A percentile compares a stretch with the other conserved stretches of the same genome.
Evolutionary conservation across 164 flowering plant genomes (phyloP).

Genomic region (Chimonanthus salicifolius): DNA sequence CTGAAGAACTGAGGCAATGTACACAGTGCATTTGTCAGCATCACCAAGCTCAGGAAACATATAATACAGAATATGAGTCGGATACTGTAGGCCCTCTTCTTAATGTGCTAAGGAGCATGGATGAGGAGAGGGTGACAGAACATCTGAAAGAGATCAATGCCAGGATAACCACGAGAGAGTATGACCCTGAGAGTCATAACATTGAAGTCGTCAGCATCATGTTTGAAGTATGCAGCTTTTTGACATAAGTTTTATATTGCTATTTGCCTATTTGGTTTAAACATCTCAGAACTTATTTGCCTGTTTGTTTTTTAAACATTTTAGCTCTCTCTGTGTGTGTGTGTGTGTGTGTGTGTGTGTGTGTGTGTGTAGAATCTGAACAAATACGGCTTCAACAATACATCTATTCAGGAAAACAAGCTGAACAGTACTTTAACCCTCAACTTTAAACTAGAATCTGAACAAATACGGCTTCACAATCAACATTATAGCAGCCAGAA

Average conservation of each 20-base stretch:
- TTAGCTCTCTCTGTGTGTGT: too few relatives aligned
- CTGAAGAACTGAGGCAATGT: constrained; percentile 66
- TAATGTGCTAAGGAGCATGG: constrained; percentile 55
- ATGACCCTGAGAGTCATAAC: constrained; percentile 41
- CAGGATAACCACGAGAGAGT: constrained; percentile 33
- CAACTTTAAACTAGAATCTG: too few relatives aligned
- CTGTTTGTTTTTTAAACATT: neutral
- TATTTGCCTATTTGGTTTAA: neutral
- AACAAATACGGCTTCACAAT: too few relatives aligned
- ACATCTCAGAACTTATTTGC: neutral
- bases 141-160: constrained; percentile 65
- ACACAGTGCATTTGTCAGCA: constrained; percentile 82
- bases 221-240: constrained; percentile 60
- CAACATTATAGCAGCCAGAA: too few relatives aligned
- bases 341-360: too few relatives aligned
- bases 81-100: constrained; percentile 66
- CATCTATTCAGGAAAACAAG: too few relatives aligned
- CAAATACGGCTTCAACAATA: too few relatives aligned
- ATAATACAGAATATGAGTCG: constrained; percentile 56
- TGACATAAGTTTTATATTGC: neutral
- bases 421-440: too few relatives aligned
- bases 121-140: constrained; percentile 72
- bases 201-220: constrained; percentile 70
- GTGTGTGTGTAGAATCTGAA: too few relatives aligned
- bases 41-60: constrained; percentile 79